Conservation (phyloP, 495 filamentous ascomycete species). For the Coniosporium apollinis region DNA sequence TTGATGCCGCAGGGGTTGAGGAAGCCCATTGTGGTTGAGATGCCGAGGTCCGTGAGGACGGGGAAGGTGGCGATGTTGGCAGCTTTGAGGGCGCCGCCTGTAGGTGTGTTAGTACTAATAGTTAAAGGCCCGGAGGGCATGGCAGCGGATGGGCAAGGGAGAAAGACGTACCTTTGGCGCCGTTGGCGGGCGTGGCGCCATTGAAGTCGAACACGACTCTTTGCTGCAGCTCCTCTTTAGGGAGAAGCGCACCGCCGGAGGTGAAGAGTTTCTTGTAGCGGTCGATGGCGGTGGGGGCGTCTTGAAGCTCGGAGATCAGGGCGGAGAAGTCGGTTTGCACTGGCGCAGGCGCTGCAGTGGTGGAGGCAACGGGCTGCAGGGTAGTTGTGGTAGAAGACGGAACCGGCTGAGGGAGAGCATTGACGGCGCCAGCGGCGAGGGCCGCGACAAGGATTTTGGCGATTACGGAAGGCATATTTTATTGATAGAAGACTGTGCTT, state of each 20-base stretch:
- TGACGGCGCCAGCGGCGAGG: slow-evolving; percentile 9
- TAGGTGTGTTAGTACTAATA: neutral
- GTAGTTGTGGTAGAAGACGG: neutral
- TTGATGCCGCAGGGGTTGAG: slow-evolving; percentile 29
- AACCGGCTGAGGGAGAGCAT: slow-evolving; percentile 3
- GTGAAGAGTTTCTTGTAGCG: slow-evolving; percentile 13
- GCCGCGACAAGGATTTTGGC: slow-evolving; percentile 9
- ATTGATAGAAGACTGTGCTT: slow-evolving; percentile 1
- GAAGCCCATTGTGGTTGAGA: slow-evolving; percentile 25
- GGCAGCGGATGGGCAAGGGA: neutral
- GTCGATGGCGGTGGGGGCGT: slow-evolving; percentile 9
- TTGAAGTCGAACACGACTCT: slow-evolving; percentile 18
- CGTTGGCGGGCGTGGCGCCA: slow-evolving; percentile 2
- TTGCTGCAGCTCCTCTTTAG: slow-evolving; percentile 5
- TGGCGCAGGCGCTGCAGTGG: no score
- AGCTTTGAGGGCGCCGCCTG: slow-evolving; percentile 14
- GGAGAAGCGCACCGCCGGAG: slow-evolving; percentile 6
- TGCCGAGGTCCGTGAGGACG: slow-evolving; percentile 25
- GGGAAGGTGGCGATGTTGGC: slow-evolving; percentile 29
- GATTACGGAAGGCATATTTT: slow-evolving; percentile 10
- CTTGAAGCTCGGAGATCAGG: slow-evolving; percentile 3
- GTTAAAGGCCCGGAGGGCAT: neutral
- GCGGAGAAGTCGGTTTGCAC: slow-evolving; percentile 2
- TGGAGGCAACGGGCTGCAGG: no score
- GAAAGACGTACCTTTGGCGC: neutral